These are phyloP conservation scores for Acanthamoeba culbertsoni DNA, from an alignment of 208 protist genomes.

Conservation along the genomic window DNA sequence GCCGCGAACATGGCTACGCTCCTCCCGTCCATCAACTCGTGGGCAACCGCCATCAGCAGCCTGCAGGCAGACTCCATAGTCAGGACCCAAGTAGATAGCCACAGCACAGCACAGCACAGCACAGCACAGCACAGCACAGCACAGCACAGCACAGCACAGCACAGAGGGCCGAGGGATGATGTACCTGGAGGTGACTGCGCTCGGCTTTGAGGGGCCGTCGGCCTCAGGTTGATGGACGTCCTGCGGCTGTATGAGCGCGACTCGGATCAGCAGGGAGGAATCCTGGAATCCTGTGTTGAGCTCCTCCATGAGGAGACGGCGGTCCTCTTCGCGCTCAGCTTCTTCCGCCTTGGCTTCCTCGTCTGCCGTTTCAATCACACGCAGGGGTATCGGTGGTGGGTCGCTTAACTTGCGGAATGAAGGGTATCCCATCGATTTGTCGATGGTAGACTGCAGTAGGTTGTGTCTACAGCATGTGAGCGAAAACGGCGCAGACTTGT, in stretches of 20 bases:
- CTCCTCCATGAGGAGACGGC: not conserved
- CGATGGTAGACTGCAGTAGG: too few species aligned
- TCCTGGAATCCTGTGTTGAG: not conserved
- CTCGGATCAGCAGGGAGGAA: not conserved
- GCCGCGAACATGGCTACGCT: not conserved
- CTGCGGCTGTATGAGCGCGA: not conserved
- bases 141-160: not conserved
- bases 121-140: not conserved
- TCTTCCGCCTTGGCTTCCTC: not conserved
- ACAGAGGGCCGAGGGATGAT: not conserved
- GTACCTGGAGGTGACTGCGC: not conserved
- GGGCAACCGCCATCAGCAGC: not conserved
- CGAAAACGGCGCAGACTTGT: too few species aligned
- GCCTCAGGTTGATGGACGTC: too few species aligned
- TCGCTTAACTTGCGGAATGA: too few species aligned
- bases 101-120: not conserved
- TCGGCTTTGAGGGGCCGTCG: not conserved
- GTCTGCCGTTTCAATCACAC: not conserved
- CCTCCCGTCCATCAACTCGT: not conserved
- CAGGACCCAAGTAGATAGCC: not conserved
- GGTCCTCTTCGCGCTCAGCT: not conserved
- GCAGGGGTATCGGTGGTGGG: too few species aligned
- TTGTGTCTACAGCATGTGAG: too few species aligned
- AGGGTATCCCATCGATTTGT: too few species aligned
- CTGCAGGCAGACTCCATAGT: not conserved